Base-by-base conservation (phyloP, 257 asterid species). In the Gentiana macrophylla region DNA sequence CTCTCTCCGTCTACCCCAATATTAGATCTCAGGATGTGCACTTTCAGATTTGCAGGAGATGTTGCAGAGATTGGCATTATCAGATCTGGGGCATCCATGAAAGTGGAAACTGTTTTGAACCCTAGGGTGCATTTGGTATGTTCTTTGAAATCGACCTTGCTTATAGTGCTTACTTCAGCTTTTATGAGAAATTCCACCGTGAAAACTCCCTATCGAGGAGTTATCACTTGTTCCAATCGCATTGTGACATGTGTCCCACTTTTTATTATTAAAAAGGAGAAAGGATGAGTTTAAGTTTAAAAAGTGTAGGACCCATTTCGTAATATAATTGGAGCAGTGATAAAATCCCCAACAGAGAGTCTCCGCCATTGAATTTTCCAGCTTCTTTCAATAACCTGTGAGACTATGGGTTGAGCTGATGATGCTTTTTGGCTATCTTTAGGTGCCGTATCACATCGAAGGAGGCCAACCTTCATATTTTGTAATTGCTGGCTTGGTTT, bases 381-480 rank as follows among this genome's bases (percentile, higher is more conserved):
- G 11, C 34, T 8, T 55, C 37, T 55, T 52, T 45, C 35, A 46
- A 69, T 9, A 47, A 8, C 41, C 46, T 54, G 41, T 51, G 57
- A 24, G 56, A 62, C 67, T 62, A 50, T 9, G 48, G 32, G n/a
- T 13, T 55, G 43, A 67, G 55, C 36, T 43, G 32, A 45, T 32
- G 24, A n/a, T 58, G 6, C 43, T 59, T 71, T n/a, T 72, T 24
- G 24, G 55, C 55, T 62, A 36, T 72, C 57, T 72, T 74, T 60
- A 91, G 98, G 98, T 91, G 49, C 98, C 98, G 32, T 91, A 79
- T 75, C 95, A 87, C 66, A 84, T 87, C 60, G 96, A 90, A 72
- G 95, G 84, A 66, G 96, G 79, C 59, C 89, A 79, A 68, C 95
- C 98, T 57, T 91, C 98, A 55, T 91, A 91, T 69, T 55, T 91